Base-by-base conservation (phyloP, 768 basidiomycete species). In the Xerocomus spinulosus region DNA sequence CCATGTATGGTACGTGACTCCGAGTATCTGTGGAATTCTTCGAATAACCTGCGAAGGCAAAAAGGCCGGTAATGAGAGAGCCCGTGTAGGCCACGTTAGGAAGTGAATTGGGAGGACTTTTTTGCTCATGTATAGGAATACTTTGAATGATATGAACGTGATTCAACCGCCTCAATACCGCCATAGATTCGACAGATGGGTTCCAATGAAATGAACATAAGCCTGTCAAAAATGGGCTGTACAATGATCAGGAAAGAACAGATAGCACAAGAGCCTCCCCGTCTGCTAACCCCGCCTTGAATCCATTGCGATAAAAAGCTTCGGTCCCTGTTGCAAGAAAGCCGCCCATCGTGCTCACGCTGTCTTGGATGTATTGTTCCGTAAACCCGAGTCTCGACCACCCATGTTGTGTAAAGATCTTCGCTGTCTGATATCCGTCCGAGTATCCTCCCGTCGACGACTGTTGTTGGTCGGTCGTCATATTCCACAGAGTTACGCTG, bases 321-420 rank as follows among this genome's bases (percentile, higher is more conserved):
- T 44, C 53, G 0, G 54, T 53, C 6, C 49, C 58, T n/a, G 34
- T 35, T 2, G 32, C 10, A 17, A 60, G 12, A 8, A 26, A 26
- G 17, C 46, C 51, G 4, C 54, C 39, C 38, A 56, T 50, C 4
- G 36, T 64, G 5, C 56, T 56, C 36, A 69, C 46, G 30, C 69
- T 73, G 51, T 85, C 82, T 15, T 26, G 49, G n/a, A 85, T 72
- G 56, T 76, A 83, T 54, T 87, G 84, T 6, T 73, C 77, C 15
- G 64, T 62, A 58, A 85, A 87, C 0, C 84, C 85, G 1, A 85
- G 69, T 51, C 69, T 76, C 24, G 76, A 78, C 59, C 69, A 67
- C 18, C 70, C 70, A 37, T 72, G 63, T 8, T 63, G 56, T 2
- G 78, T 79, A 61, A 87, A 86, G 9, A 73, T 65, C 55, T 72